Evolutionary conservation across 139 green algal genomes (phyloP).

Genomic region (Ettlia oleoabundans): DNA sequence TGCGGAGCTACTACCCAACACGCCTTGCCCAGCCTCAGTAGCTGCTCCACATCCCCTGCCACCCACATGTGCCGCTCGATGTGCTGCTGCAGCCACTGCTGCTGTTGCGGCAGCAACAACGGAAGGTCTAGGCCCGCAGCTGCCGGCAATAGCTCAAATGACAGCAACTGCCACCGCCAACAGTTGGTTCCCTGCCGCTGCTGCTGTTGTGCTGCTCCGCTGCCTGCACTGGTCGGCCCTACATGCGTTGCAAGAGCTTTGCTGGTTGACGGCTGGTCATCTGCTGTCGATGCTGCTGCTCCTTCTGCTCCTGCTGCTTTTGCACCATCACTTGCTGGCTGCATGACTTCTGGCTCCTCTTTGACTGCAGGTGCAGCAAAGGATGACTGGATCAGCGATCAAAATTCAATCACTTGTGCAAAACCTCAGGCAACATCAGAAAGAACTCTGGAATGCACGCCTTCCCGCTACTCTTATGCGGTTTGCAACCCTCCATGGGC

Average conservation of each 20-base stretch:
- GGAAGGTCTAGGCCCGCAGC: neutral
- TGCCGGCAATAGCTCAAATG: conserved; percentile 19
- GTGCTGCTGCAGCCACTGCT: conserved; percentile 39
- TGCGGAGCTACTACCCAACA: neutral
- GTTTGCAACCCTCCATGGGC: too few species aligned
- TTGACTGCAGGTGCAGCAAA: neutral
- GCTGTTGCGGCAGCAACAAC: conserved; percentile 14
- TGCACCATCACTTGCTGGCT: too few species aligned
- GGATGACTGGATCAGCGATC: too few species aligned
- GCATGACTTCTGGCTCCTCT: conserved; percentile 17
- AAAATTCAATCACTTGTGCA: too few species aligned
- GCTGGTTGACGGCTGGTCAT: neutral
- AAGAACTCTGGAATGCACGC: too few species aligned
- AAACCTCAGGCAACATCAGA: too few species aligned
- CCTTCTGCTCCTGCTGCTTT: neutral
- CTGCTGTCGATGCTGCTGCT: neutral
- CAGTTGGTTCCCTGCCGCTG: conserved; percentile 9
- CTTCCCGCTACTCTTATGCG: neutral
- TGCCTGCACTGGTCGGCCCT: neutral
- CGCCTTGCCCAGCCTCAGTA: conserved; percentile 27
- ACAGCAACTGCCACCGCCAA: conserved; percentile 38
- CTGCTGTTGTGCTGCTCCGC: neutral
- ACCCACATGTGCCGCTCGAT: conserved; percentile 53
- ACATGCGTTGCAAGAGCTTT: neutral
- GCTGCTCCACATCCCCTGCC: conserved; percentile 39